Conservation (phyloP, 495 filamentous ascomycete genomes). For the Penicillium maclennaniae region DNA sequence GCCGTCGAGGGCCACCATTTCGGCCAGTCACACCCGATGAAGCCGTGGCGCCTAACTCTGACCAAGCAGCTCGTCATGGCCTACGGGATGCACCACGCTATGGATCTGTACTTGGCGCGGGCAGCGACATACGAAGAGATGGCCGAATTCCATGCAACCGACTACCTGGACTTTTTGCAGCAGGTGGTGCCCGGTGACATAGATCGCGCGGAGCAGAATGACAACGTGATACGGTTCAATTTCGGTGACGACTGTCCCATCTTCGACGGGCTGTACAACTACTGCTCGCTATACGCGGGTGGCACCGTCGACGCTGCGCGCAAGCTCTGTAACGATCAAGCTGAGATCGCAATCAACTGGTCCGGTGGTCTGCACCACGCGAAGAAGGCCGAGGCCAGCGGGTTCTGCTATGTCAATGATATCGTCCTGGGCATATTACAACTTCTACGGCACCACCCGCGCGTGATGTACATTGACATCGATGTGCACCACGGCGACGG, state of each 20-base stretch:
- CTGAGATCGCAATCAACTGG: slow-evolving; percentile 97
- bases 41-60: slow-evolving; percentile 93
- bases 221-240: slow-evolving; percentile 59
- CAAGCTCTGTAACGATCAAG: slow-evolving; percentile 78
- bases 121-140: slow-evolving; percentile 84
- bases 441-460: slow-evolving; percentile 78
- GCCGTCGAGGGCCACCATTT: slow-evolving; percentile 95
- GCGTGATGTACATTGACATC: slow-evolving; percentile 96
- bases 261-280: slow-evolving; percentile 92
- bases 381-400: slow-evolving; percentile 87
- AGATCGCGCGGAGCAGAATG: slow-evolving; percentile 40
- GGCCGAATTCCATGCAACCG: slow-evolving; percentile 75
- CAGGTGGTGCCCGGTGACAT: slow-evolving; percentile 45
- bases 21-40: slow-evolving; percentile 94
- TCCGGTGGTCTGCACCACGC: slow-evolving; percentile 98
- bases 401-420: slow-evolving; percentile 98
- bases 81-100: slow-evolving; percentile 92
- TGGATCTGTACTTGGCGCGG: slow-evolving; percentile 85
- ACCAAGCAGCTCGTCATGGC: slow-evolving; percentile 90
- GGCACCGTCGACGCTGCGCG: slow-evolving; percentile 87
- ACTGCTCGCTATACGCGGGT: slow-evolving; percentile 89
- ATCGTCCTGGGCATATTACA: slow-evolving; percentile 94
- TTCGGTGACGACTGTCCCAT: slow-evolving; percentile 94
- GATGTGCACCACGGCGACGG: slow-evolving; percentile 98
- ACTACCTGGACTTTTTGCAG: slow-evolving; percentile 83